Evolutionary conservation across 305 asterid genomes (phyloP).

Genomic region (Coffea humblotiana): DNA sequence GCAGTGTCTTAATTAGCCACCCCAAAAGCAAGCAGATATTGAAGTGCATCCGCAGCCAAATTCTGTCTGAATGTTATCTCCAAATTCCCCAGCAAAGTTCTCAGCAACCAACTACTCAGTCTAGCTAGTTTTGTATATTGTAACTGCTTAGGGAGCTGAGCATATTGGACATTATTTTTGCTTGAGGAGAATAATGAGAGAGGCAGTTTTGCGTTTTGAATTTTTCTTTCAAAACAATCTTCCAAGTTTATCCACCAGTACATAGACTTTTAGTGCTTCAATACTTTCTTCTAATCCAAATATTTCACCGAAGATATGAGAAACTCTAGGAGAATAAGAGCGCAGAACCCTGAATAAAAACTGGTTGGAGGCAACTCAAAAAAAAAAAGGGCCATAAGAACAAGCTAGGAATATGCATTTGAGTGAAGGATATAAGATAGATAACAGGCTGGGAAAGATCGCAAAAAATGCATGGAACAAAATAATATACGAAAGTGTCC

Average conservation of each 20-base stretch:
- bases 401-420: no score
- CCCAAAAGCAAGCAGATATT: neutral
- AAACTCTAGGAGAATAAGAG: no score
- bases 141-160: slow-evolving; percentile 29
- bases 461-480: no score
- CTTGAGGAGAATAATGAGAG: slow-evolving; percentile 52
- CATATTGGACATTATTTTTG: neutral
- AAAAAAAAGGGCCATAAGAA: no score
- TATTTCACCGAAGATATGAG: no score
- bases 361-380: no score
- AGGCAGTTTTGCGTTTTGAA: slow-evolving; percentile 21
- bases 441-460: no score
- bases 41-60: neutral
- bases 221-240: neutral
- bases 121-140: slow-evolving; percentile 21
- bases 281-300: no score
- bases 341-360: no score
- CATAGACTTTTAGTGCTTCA: neutral
- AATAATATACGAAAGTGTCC: no score
- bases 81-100: slow-evolving; percentile 37
- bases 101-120: slow-evolving; percentile 22
- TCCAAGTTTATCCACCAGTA: neutral
- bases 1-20: slow-evolving; percentile 34
- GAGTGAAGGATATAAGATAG: no score
- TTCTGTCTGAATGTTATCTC: slow-evolving; percentile 34